These are phyloP conservation scores for Penicillium oxalicum DNA, from an alignment of 2,329 filamentous ascomycete genomes.

Conservation along the genomic window DNA sequence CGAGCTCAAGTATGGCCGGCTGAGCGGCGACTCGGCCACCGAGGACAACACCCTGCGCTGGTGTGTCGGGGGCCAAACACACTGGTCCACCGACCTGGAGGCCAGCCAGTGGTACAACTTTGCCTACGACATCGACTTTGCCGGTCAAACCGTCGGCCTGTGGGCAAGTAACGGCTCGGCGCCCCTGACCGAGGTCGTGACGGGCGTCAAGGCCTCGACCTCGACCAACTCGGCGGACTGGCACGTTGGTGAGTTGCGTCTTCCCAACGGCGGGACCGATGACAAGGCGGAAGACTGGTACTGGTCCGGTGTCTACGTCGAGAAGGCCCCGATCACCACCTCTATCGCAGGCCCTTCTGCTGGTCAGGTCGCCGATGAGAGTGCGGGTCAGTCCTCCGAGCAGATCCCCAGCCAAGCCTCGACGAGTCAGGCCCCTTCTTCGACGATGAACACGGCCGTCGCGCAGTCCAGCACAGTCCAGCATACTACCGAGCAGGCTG, in stretches of 20 bases:
- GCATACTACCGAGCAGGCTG: neutral
- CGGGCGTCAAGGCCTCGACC: conserved; percentile 55
- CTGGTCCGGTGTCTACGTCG: conserved; percentile 66
- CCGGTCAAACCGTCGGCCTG: conserved; percentile 56
- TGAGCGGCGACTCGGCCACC: conserved; percentile 42
- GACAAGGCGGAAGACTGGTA: conserved; percentile 58
- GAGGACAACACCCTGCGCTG: conserved; percentile 55
- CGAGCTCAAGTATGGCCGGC: conserved; percentile 61
- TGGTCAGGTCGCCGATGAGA: neutral
- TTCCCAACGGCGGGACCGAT: conserved; percentile 54
- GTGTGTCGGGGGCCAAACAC: conserved; percentile 54
- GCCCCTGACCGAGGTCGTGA: conserved; percentile 53
- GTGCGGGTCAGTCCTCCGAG: too few species aligned
- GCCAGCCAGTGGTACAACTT: conserved; percentile 68
- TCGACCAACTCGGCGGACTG: conserved; percentile 65
- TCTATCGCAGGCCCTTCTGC: conserved; percentile 30
- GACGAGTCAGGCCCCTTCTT: too few species aligned
- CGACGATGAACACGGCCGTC: too few species aligned
- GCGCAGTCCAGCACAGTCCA: too few species aligned
- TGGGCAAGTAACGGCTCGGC: conserved; percentile 63
- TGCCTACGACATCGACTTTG: conserved; percentile 68
- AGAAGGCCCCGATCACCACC: conserved; percentile 48
- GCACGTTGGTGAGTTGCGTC: conserved; percentile 64
- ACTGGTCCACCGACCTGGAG: conserved; percentile 59
- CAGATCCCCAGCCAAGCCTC: too few species aligned